A percentile compares a stretch with the other conserved stretches of the same genome.
These are phyloP conservation scores for Zymoseptoria passerinii DNA, from an alignment of 2,329 filamentous ascomycete species.

Conservation along the genomic window DNA sequence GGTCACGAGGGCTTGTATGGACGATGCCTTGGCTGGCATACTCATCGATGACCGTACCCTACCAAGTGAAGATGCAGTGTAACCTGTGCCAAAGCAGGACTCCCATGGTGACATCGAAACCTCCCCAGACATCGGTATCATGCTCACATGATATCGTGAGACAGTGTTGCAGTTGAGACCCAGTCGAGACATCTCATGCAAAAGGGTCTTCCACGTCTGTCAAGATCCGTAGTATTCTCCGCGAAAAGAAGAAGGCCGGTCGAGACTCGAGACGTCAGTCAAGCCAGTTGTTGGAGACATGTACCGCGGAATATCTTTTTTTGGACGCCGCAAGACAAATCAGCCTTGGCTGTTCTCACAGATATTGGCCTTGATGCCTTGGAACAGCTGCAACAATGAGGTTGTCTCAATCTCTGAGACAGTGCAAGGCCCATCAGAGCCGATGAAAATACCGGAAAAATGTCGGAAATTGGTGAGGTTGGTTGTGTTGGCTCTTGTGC, in stretches of 20 bases:
- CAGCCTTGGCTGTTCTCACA: not conserved
- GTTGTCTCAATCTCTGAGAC: not conserved
- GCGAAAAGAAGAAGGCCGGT: too few relatives aligned
- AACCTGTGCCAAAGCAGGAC: not conserved
- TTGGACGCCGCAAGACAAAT: not conserved
- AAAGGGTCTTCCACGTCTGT: not conserved
- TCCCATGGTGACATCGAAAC: not conserved
- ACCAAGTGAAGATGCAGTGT: not conserved
- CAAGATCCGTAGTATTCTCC: too few relatives aligned
- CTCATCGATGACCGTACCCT: not conserved
- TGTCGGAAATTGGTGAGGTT: not conserved
- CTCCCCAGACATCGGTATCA: not conserved
- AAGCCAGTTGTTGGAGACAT: too few relatives aligned
- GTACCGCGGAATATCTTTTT: not conserved
- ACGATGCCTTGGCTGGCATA: not conserved
- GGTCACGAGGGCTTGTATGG: too few relatives aligned
- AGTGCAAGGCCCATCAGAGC: not conserved
- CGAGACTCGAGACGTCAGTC: too few relatives aligned
- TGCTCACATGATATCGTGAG: not conserved
- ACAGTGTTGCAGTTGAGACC: not conserved
- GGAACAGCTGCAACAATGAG: not conserved
- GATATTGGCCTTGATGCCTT: not conserved
- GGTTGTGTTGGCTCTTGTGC: not conserved
- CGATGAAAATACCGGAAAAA: not conserved
- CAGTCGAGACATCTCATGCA: not conserved